Evolutionary conservation across 345 rosid genomes (phyloP), one percentile per base, ranked within the genome.

Genomic region (Citrus glauca): DNA sequence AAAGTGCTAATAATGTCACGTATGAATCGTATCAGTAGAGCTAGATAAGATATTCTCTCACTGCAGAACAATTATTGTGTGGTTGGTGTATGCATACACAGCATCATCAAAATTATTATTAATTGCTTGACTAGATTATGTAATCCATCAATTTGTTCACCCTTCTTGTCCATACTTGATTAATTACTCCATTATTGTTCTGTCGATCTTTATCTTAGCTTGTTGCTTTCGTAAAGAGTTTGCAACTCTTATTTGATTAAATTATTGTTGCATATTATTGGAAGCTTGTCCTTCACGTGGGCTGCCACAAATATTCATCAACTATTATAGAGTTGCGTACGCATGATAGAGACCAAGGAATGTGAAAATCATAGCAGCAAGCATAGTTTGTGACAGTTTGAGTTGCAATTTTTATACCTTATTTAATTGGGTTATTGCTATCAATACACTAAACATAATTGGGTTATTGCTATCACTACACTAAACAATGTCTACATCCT

Each of bases 321-420:
- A 32, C 48, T 14, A 38, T 22, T 22, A n/a, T n/a, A 45, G 42
- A 57, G 53, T 11, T n/a, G 30, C 5, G 16, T 1, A 2, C 7
- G 59, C 28, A 35, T 48, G 33, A 61, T 4, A 69, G 10, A 20
- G 42, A 33, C 30, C 42, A 1, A 71, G 56, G 55, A 59, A 74
- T 63, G 85, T 77, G 86, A 82, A 86, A 80, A 77, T 83, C 88
- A 86, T 67, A 81, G 10, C 61, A 57, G 82, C 84, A 81, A 79
- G 67, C 81, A 70, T 62, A 64, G 42, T 30, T 42, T 14, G 38
- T n/a, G 22, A 59, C 65, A 68, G 50, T 0, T 27, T 48, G 13
- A 27, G 38, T 16, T 50, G 30, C 72, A 14, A 40, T 68, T 38
- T 38, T 38, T 38, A 0, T 64, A 53, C 8, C 28, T 40, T 74